Base-by-base conservation (phyloP, 257 asterid genomes). In the Coffea canephora region DNA sequence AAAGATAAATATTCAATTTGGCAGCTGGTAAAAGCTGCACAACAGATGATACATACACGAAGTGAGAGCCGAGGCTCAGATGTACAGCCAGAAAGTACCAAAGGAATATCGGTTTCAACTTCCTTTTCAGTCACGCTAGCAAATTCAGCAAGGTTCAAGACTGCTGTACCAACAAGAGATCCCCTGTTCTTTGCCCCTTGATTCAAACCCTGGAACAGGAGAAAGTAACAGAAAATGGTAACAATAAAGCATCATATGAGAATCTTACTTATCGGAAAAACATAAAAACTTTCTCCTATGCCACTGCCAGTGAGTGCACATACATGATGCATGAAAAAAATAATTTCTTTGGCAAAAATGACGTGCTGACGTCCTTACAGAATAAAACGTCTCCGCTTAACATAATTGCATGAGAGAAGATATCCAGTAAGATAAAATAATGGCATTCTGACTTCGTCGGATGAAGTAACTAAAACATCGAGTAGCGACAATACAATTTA, bases 61-160 rank as follows among this genome's bases (percentile, higher is more conserved):
- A 96, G 97, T 50, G 75, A 50, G 69, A 91, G 94, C 77, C 77
- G 82, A 39, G 69, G 78, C 69, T 89, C 98, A 10, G 78, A 73
- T 39, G 87, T 80, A 77, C 71, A 41, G 84, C 86, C 83, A 5
- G 92, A 25, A 89, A 87, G 83, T 34, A 89, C 82, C 79, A 96
- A 82, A n/a, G 99, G 97, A 67, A 96, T 74, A 74, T 86, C 85
- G 52, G 94, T 83, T 75, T 91, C 89, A 46, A 85, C 72, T 78
- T 82, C 90, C 69, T 86, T 97, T 78, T 85, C 91, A 76, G 73
- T 76, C 90, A 86, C 91, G 80, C 89, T 83, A 81, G 91, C 94
- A 73, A 87, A 91, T 78, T 91, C 97, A 74, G 97, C 95, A 75
- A 96, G 95, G 82, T 92, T 96, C 87, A 94, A 52, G 57, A 85